Percentiles rank a stretch among this genome's conserved stretches.
These are phyloP conservation scores for Podila minutissima DNA, from an alignment of 192 early-diverging fungal species.

Conservation along the genomic window DNA sequence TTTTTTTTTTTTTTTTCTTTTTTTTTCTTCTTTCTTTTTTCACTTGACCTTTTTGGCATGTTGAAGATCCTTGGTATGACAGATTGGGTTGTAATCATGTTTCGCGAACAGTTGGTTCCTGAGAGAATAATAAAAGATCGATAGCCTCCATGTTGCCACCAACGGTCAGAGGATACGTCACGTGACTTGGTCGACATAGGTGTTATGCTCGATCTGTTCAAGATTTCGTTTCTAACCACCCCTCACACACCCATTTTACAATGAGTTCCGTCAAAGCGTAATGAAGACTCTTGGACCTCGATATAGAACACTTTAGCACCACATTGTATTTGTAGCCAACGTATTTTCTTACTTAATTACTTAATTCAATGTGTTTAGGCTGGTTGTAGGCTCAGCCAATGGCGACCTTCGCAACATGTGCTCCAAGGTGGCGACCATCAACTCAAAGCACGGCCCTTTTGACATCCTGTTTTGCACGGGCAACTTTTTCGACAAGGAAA, in stretches of 20 bases:
- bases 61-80: too few relatives aligned
- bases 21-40: too few relatives aligned
- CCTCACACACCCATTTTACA: not conserved
- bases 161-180: too few relatives aligned
- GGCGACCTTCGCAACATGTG: conserved; percentile 75
- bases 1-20: too few relatives aligned
- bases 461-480: conserved; percentile 83
- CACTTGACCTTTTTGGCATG: too few relatives aligned
- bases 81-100: too few relatives aligned
- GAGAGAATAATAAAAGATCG: too few relatives aligned
- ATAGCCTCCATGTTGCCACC: too few relatives aligned
- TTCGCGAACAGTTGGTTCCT: too few relatives aligned
- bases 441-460: conserved; percentile 89
- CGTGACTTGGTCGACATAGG: too few relatives aligned
- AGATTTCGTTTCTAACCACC: not conserved
- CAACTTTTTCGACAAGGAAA: conserved; percentile 77
- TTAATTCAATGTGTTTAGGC: conserved; percentile 32
- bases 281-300: not conserved
- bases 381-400: conserved; percentile 81
- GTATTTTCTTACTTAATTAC: not conserved
- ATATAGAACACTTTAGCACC: too few relatives aligned
- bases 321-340: not conserved
- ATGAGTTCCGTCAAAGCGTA: conserved; percentile 52
- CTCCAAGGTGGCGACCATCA: conserved; percentile 76
- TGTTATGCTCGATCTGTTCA: not conserved